A percentile compares a stretch with the other conserved stretches of the same genome.
These are phyloP conservation scores for Fraxinus latifolia DNA, from an alignment of 305 asterid species.

Conservation along the genomic window DNA sequence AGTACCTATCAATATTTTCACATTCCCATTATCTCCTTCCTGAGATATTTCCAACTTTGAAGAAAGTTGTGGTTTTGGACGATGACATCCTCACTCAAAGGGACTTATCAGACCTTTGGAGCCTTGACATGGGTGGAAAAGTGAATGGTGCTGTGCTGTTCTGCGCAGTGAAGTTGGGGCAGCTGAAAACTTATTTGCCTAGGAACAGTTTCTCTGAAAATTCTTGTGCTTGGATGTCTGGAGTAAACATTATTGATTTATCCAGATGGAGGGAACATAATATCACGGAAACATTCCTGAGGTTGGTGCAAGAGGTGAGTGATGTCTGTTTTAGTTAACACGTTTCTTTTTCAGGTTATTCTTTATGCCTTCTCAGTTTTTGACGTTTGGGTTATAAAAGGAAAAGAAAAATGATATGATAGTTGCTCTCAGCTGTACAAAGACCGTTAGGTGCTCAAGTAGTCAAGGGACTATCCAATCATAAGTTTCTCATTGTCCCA, in stretches of 20 bases:
- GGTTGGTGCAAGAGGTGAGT: slow-evolving; percentile 74
- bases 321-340: slow-evolving; percentile 18
- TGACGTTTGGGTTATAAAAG: not conserved
- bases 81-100: slow-evolving; percentile 89
- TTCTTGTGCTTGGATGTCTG: slow-evolving; percentile 93
- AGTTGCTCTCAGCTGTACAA: not conserved
- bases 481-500: slow-evolving; percentile 8
- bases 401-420: not conserved
- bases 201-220: slow-evolving; percentile 44
- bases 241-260: slow-evolving; percentile 73
- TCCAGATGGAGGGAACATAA: slow-evolving; percentile 70
- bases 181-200: slow-evolving; percentile 56
- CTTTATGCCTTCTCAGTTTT: slow-evolving; percentile 12
- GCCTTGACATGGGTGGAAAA: slow-evolving; percentile 80
- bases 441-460: not conserved
- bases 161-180: slow-evolving; percentile 66
- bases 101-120: slow-evolving; percentile 88
- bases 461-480: not conserved
- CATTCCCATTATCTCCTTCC: slow-evolving; percentile 90
- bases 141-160: slow-evolving; percentile 78
- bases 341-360: slow-evolving; percentile 14
- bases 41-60: slow-evolving; percentile 59
- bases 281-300: slow-evolving; percentile 59
- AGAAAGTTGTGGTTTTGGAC: slow-evolving; percentile 80
- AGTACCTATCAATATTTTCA: slow-evolving; percentile 74